Evolutionary conservation across 352 stramenopile genomes (phyloP), one percentile per base, ranked within the genome.

Genomic region (Phytophthora sojae): DNA sequence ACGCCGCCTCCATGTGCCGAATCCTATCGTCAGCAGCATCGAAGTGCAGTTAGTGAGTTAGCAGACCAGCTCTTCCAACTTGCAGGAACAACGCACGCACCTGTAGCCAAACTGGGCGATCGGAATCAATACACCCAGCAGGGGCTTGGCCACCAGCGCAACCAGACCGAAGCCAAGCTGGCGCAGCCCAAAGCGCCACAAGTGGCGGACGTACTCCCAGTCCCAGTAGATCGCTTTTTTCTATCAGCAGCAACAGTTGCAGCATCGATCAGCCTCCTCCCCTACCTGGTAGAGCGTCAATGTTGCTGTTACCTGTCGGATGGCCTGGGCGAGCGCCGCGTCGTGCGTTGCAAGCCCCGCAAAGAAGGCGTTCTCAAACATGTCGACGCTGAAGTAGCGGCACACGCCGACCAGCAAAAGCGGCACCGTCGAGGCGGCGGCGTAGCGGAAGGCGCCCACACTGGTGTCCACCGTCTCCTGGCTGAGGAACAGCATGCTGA

Each of bases 301-400:
- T 39, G 32, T 15, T 39, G 32, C 32, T 45, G 5, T n/a, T 21
- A 90, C 82, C 62, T 79, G 68, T 68, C 69, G 73, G 26, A 93
- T 93, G 1, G 45, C 51, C 39, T 57, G 56, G 14, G 79, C 75
- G 2, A 93, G 78, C 2, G 68, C 37, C 5, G 76, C 47, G 49
- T 93, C 79, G 11, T 80, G 76, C 6, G 73, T 71, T 3, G 73
- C 70, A 14, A 93, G 63, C 0, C 81, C 85, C n/a, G 80, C 81
- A 57, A 93, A 93, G 70, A 91, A 93, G 23, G 80, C 85, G 63
- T 88, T 79, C 62, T 93, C 85, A 64, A 93, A 93, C 55, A 89
- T 82, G 32, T 59, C 54, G 55, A 91, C 80, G 63, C 80, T 85
- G 49, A 87, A 82, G 56, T 81, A 88, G 64, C 85, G 81, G 11